These are phyloP conservation scores for Jatropha curcas DNA, from an alignment of 345 rosid genomes.

Conservation along the genomic window DNA sequence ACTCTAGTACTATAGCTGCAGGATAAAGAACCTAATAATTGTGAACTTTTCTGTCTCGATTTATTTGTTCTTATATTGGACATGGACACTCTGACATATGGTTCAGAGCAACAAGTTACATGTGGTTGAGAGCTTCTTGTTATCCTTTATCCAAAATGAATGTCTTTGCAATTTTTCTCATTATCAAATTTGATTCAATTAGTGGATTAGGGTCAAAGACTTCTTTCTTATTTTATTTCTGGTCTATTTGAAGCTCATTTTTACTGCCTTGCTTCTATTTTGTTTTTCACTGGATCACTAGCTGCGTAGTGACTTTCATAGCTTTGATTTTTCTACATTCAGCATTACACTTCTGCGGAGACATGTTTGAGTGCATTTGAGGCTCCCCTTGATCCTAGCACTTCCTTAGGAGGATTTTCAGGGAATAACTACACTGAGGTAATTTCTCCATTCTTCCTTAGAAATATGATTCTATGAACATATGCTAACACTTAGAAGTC, in stretches of 20 bases:
- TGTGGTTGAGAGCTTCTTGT: neutral
- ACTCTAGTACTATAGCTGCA: neutral
- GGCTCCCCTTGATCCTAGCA: slow-evolving; percentile 94
- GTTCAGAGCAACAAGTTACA: neutral
- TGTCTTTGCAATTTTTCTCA: neutral
- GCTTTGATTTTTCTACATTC: slow-evolving; percentile 22
- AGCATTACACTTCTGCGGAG: slow-evolving; percentile 88
- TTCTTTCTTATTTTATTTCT: neutral
- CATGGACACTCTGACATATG: neutral
- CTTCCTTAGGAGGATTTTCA: slow-evolving; percentile 85
- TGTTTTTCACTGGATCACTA: neutral
- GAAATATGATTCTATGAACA: neutral
- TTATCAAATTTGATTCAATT: neutral
- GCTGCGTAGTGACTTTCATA: slow-evolving; percentile 14
- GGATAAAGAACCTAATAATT: neutral
- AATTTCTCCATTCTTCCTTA: slow-evolving; percentile 28
- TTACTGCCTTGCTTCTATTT: neutral
- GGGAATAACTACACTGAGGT: slow-evolving; percentile 86
- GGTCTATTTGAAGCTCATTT: slow-evolving; percentile 17
- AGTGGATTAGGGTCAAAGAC: neutral
- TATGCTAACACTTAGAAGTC: neutral
- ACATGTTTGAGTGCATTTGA: slow-evolving; percentile 89
- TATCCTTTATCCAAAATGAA: neutral
- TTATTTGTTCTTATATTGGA: neutral
- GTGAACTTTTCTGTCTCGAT: neutral